A percentile compares a stretch with the other conserved stretches of the same genome.
Conservation (phyloP, 192 early-diverging fungal species). For the Diversispora epigaea region DNA sequence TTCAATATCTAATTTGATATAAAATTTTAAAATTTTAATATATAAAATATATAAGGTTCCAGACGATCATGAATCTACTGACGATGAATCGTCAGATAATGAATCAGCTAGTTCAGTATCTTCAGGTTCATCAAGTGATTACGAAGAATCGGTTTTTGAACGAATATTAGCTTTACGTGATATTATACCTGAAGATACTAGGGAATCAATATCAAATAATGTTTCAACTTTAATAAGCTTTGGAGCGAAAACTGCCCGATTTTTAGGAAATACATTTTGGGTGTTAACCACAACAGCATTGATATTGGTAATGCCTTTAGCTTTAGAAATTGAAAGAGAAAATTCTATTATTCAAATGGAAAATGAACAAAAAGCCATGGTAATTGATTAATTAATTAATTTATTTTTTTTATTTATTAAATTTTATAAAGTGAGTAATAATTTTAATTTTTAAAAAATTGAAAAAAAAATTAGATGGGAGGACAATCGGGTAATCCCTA, state of each 20-base stretch:
- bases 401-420: neutral
- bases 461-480: neutral
- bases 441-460: neutral
- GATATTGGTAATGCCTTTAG: conserved; percentile 81
- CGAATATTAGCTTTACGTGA: conserved; percentile 83
- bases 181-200: conserved; percentile 77
- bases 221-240: conserved; percentile 57
- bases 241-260: conserved; percentile 56
- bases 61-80: conserved; percentile 53
- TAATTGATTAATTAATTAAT: conserved; percentile 16
- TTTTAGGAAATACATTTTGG: conserved; percentile 85
- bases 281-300: conserved; percentile 84
- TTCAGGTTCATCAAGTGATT: conserved; percentile 69
- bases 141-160: conserved; percentile 80
- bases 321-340: conserved; percentile 85
- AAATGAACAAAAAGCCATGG: conserved; percentile 38
- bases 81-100: conserved; percentile 48
- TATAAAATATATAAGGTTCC: conserved; percentile 50
- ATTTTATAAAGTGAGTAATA: neutral
- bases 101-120: conserved; percentile 60
- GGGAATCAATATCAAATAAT: conserved; percentile 61
- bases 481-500: conserved; percentile 7
- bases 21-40: conserved; percentile 37
- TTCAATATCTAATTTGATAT: neutral
- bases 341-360: conserved; percentile 84